Evolutionary conservation across 1,139 yeast species (phyloP).

Genomic region (Candida gigantensis): DNA sequence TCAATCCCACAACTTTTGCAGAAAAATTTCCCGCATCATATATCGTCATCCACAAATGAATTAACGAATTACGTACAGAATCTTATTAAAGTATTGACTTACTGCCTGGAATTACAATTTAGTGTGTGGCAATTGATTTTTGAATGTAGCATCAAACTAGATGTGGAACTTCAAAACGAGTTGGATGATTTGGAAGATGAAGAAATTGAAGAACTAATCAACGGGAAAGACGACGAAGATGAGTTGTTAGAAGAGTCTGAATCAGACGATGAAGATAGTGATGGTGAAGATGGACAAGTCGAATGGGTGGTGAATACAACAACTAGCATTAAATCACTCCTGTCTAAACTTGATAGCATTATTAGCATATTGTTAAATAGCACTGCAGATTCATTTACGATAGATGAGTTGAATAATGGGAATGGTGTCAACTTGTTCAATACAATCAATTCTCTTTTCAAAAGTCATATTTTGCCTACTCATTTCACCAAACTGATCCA

Average conservation of each 20-base stretch:
- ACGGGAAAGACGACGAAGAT: constrained; percentile 48
- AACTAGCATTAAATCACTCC: constrained; percentile 53
- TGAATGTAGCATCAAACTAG: constrained; percentile 81
- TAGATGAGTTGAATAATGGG: constrained; percentile 56
- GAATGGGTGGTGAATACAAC: constrained; percentile 46
- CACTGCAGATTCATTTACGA: constrained; percentile 51
- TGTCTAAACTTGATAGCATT: constrained; percentile 70
- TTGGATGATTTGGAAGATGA: constrained; percentile 81
- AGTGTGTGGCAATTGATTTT: constrained; percentile 79
- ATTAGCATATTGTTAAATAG: constrained; percentile 55
- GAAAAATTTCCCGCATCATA: constrained; percentile 74
- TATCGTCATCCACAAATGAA: constrained; percentile 54
- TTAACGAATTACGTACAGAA: constrained; percentile 68
- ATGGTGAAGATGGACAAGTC: constrained; percentile 27
- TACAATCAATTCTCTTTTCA: constrained; percentile 74
- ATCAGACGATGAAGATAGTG: constrained; percentile 22
- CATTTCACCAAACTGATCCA: constrained; percentile 91
- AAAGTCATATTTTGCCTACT: constrained; percentile 83
- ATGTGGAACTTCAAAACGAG: constrained; percentile 91
- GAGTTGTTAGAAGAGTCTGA: too few relatives aligned
- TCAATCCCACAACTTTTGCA: constrained; percentile 61
- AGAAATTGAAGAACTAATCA: constrained; percentile 64
- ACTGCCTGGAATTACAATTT: constrained; percentile 73
- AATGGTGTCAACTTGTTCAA: constrained; percentile 75
- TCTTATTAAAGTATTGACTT: constrained; percentile 56